phyloP scores from a whole-genome alignment of 495 filamentous ascomycete species.

The Hypoxylon intermedium region DNA sequence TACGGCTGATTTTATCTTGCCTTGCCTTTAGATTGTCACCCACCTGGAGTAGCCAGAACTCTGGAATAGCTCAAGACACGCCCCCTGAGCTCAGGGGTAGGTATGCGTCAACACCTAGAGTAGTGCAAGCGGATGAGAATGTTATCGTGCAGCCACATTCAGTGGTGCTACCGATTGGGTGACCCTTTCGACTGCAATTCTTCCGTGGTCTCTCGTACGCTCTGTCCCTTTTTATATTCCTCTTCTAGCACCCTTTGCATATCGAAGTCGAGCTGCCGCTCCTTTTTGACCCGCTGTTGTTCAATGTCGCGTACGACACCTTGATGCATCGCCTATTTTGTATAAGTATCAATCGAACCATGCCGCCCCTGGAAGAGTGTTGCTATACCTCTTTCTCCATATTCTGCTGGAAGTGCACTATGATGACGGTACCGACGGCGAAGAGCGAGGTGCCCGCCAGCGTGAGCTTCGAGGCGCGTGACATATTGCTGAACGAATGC shows the following conservation, averaged over 20 bases:
- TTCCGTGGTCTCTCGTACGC: constrained; percentile 49
- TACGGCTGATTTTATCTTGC: background rate
- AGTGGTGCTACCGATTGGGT: constrained; percentile 27
- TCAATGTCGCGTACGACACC: constrained; percentile 95
- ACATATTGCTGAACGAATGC: too few species aligned
- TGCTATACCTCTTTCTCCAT: constrained; percentile 79
- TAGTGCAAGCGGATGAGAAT: background rate
- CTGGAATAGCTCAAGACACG: too few species aligned
- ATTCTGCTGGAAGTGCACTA: constrained; percentile 89
- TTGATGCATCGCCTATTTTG: constrained; percentile 84
- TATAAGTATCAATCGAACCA: background rate
- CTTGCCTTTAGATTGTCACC: background rate
- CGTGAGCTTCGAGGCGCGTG: constrained; percentile 84
- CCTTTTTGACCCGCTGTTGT: constrained; percentile 85
- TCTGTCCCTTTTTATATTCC: constrained; percentile 88
- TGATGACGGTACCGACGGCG: constrained; percentile 76
- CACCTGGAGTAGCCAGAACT: background rate
- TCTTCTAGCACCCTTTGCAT: constrained; percentile 84
- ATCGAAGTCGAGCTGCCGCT: constrained; percentile 91
- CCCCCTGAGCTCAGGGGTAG: too few species aligned
- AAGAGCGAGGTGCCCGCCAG: constrained; percentile 77
- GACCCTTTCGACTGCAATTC: constrained; percentile 34
- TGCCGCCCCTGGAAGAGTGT: constrained; percentile 1
- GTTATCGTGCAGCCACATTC: background rate
- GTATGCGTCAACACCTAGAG: too few species aligned